These are phyloP conservation scores for Solanum pimpinellifolium DNA, from an alignment of 257 asterid species.

Conservation along the genomic window DNA sequence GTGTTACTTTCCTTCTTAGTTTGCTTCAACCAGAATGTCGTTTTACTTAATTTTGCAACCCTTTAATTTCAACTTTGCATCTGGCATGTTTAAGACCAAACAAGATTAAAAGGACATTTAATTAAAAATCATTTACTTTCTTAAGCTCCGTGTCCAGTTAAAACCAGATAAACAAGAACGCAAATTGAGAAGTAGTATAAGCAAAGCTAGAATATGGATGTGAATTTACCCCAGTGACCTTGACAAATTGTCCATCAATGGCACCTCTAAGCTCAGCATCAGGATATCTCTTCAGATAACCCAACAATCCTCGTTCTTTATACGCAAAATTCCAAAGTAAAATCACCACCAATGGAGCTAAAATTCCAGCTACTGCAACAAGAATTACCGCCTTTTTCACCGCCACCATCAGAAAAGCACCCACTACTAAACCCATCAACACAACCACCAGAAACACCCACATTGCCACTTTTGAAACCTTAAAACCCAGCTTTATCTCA, in stretches of 20 bases:
- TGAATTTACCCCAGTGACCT: slow-evolving; percentile 94
- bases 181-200: not conserved
- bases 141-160: not conserved
- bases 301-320: slow-evolving; percentile 29
- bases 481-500: slow-evolving; percentile 48
- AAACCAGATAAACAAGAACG: not conserved
- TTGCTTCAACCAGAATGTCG: not conserved
- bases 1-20: not conserved
- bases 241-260: slow-evolving; percentile 83
- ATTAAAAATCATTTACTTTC: not conserved
- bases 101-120: not conserved
- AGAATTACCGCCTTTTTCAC: slow-evolving; percentile 64
- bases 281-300: slow-evolving; percentile 46
- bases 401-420: slow-evolving; percentile 68
- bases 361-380: slow-evolving; percentile 44
- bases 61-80: not conserved
- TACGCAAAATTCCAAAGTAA: slow-evolving; percentile 54
- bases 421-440: slow-evolving; percentile 81
- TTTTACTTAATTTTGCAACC: not conserved
- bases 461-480: slow-evolving; percentile 79
- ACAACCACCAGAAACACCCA: slow-evolving; percentile 66
- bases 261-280: slow-evolving; percentile 90
- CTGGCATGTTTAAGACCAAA: not conserved
- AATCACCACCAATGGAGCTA: slow-evolving; percentile 30
- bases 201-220: not conserved